These are phyloP conservation scores for Hansenula lynferdii DNA, from an alignment of 1,139 yeast genomes.

Conservation along the genomic window DNA sequence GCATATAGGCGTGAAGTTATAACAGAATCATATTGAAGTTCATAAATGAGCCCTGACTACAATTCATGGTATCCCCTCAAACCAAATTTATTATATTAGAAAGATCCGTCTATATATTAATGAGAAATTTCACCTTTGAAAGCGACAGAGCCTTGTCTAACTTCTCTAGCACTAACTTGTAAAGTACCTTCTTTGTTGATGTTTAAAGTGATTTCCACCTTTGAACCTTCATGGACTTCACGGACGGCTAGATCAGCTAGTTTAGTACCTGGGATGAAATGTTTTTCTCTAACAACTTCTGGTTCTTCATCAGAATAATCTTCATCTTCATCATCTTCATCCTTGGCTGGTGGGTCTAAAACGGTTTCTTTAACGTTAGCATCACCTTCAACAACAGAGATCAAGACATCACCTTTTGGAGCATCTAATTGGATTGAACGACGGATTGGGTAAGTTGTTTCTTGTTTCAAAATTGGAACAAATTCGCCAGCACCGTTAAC, in stretches of 20 bases:
- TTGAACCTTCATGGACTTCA: slow-evolving; percentile 59
- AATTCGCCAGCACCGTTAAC: slow-evolving; percentile 70
- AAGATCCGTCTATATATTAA: neutral
- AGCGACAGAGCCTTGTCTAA: slow-evolving; percentile 51
- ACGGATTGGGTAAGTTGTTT: slow-evolving; percentile 91
- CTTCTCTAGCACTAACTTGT: slow-evolving; percentile 79
- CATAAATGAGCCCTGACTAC: too few species aligned
- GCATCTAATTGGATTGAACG: slow-evolving; percentile 65
- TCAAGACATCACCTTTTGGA: slow-evolving; percentile 56
- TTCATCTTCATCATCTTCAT: slow-evolving; percentile 47
- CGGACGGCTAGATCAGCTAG: slow-evolving; percentile 77
- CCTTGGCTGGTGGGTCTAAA: slow-evolving; percentile 59
- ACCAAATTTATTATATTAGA: neutral
- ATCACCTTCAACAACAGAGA: slow-evolving; percentile 83
- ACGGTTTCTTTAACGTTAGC: slow-evolving; percentile 74
- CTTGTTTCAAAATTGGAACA: slow-evolving; percentile 69
- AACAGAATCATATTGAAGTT: too few species aligned
- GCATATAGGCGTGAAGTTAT: too few species aligned
- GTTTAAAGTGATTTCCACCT: slow-evolving; percentile 77
- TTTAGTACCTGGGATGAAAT: slow-evolving; percentile 67
- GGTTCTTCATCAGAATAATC: slow-evolving; percentile 74
- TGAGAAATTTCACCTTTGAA: slow-evolving; percentile 21
- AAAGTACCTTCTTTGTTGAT: slow-evolving; percentile 81
- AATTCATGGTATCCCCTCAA: neutral
- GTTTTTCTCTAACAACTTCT: slow-evolving; percentile 68